Conservation (phyloP, 306 rosid genomes). For the Pyrus communis region DNA sequence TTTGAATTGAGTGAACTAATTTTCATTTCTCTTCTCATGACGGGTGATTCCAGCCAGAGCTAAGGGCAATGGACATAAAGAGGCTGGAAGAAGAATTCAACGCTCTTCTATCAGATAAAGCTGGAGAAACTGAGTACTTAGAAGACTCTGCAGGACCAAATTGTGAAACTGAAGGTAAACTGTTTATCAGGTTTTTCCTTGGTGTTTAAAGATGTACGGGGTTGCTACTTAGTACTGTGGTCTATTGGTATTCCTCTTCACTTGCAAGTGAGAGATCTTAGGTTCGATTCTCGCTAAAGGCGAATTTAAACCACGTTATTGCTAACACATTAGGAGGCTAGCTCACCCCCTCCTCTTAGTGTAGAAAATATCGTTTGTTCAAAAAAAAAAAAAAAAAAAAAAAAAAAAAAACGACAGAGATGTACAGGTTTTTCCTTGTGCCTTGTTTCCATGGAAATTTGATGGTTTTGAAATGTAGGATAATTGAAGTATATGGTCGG, state of each 20-base stretch:
- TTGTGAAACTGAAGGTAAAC: constrained; percentile 59
- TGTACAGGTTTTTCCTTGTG: too few relatives aligned
- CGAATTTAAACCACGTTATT: too few relatives aligned
- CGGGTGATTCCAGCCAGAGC: constrained; percentile 52
- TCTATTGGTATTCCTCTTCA: too few relatives aligned
- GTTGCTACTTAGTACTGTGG: too few relatives aligned
- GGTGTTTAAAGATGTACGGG: neutral
- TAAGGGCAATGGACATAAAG: constrained; percentile 45
- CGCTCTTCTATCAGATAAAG: constrained; percentile 57
- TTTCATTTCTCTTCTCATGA: constrained; percentile 1
- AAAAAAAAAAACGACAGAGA: too few relatives aligned
- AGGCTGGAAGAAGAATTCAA: constrained; percentile 65
- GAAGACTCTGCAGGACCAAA: constrained; percentile 57
- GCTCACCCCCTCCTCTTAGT: too few relatives aligned
- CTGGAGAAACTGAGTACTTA: constrained; percentile 65
- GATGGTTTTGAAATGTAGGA: constrained; percentile 3
- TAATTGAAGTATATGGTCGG: constrained; percentile 1
- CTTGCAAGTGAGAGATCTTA: too few relatives aligned
- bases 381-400: too few relatives aligned
- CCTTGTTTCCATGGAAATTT: neutral
- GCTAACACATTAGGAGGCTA: too few relatives aligned
- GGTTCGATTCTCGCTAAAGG: too few relatives aligned
- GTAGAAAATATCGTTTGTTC: too few relatives aligned
- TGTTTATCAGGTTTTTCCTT: constrained; percentile 1
- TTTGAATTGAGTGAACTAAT: neutral